Evolutionary conservation across 768 basidiomycete species (phyloP).

Genomic region (Fistulinella prunicolor): DNA sequence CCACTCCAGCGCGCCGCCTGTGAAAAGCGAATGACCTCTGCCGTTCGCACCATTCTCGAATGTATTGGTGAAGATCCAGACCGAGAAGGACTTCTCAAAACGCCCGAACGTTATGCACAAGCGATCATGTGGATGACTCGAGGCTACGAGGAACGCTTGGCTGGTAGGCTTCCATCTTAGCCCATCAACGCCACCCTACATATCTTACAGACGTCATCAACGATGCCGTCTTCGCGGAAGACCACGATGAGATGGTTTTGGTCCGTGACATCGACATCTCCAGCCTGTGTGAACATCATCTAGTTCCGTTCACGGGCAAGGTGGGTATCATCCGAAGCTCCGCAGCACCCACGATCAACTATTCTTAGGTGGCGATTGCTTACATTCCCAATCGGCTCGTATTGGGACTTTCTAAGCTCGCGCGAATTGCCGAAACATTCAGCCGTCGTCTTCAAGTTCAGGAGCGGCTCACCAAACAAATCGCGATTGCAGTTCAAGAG

Average conservation of each 20-base stretch:
- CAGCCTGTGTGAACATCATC: constrained; percentile 96
- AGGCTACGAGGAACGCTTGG: constrained; percentile 94
- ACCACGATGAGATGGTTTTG: constrained; percentile 99
- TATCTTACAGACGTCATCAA: constrained; percentile 84
- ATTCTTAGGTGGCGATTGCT: constrained; percentile 84
- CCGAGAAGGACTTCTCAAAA: constrained; percentile 86
- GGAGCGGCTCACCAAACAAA: constrained; percentile 95
- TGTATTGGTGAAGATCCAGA: constrained; percentile 98
- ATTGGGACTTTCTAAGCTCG: constrained; percentile 92
- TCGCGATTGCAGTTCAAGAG: constrained; percentile 96
- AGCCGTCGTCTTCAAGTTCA: constrained; percentile 95
- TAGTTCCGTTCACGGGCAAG: constrained; percentile 97
- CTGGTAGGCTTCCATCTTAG: constrained; percentile 49
- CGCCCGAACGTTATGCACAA: constrained; percentile 94
- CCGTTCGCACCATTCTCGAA: constrained; percentile 89
- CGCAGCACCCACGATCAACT: constrained; percentile 20
- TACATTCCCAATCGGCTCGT: constrained; percentile 97
- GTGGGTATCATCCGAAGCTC: constrained; percentile 42
- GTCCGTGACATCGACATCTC: constrained; percentile 97
- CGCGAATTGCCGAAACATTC: constrained; percentile 96
- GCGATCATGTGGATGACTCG: constrained; percentile 99
- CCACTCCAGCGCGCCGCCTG: constrained; percentile 67
- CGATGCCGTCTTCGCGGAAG: constrained; percentile 96
- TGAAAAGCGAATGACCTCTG: constrained; percentile 73
- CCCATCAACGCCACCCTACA: constrained; percentile 11